Conservation (phyloP, 2,329 filamentous ascomycete species). For the Colletotrichum magnum region DNA sequence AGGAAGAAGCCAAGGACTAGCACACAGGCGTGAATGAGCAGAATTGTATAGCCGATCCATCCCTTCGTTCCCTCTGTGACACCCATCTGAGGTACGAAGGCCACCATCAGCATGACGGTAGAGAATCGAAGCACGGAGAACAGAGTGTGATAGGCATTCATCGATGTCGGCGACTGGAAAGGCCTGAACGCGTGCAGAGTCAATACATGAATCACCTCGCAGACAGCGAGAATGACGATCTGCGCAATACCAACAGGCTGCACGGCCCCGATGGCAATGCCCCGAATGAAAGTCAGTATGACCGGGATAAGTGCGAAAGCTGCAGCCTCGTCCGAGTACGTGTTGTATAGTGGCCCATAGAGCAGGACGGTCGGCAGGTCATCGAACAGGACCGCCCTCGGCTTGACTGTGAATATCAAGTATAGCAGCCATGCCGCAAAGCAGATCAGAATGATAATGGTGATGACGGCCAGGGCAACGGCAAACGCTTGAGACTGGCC, state of each 20-base stretch:
- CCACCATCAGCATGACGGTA: slow-evolving; percentile 81
- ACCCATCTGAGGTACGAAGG: slow-evolving; percentile 87
- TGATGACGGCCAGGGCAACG: slow-evolving; percentile 81
- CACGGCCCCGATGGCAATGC: slow-evolving; percentile 91
- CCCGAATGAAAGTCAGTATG: slow-evolving; percentile 86
- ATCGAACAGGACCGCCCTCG: slow-evolving; percentile 91
- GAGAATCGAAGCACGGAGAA: slow-evolving; percentile 85
- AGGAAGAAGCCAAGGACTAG: slow-evolving; percentile 94
- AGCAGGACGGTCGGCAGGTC: slow-evolving; percentile 90
- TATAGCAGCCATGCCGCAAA: slow-evolving; percentile 85
- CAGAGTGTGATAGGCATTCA: slow-evolving; percentile 95
- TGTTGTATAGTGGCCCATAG: slow-evolving; percentile 97
- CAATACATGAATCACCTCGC: slow-evolving; percentile 90
- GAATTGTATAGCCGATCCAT: slow-evolving; percentile 95
- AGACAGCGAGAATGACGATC: slow-evolving; percentile 91
- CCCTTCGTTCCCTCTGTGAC: slow-evolving; percentile 86
- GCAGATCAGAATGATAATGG: slow-evolving; percentile 79
- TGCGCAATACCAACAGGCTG: slow-evolving; percentile 95
- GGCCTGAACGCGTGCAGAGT: slow-evolving; percentile 92
- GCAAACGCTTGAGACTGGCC: slow-evolving; percentile 76
- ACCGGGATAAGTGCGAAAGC: slow-evolving; percentile 91
- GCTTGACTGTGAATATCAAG: slow-evolving; percentile 84
- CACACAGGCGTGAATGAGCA: slow-evolving; percentile 87
- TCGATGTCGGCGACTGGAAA: slow-evolving; percentile 91
- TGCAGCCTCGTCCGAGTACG: slow-evolving; percentile 93